Percentiles rank a stretch among this genome's conserved stretches.
Conservation (phyloP, 202 grass and related monocot genomes). For the Schoenoplectus tabernaemontani region DNA sequence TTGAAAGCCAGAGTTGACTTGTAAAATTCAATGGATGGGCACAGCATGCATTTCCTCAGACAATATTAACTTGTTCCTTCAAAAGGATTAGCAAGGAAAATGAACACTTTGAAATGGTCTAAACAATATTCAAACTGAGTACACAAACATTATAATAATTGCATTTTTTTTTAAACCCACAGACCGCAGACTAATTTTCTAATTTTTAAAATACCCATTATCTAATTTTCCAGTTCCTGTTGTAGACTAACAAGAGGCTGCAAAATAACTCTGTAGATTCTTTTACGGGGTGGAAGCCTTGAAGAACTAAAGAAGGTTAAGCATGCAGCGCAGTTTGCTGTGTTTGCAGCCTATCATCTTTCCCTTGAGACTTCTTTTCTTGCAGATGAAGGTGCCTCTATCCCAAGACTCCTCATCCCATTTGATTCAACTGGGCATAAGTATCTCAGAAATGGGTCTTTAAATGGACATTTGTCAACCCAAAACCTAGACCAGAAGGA, state of each 20-base stretch:
- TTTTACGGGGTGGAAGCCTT: constrained; percentile 60
- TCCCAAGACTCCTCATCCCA: constrained; percentile 42
- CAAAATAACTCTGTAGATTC: constrained; percentile 42
- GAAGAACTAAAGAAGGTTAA: constrained; percentile 96
- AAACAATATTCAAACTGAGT: not conserved
- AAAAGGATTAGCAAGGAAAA: not conserved
- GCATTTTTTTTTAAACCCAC: not conserved
- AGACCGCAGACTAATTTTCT: too few species aligned
- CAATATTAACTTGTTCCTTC: not conserved
- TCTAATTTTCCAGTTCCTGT: not conserved
- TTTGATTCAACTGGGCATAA: not conserved
- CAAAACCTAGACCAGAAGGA: constrained; percentile 7
- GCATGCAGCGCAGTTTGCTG: constrained; percentile 70
- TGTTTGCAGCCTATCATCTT: constrained; percentile 96
- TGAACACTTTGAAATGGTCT: not conserved
- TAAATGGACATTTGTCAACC: not conserved
- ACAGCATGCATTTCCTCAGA: not conserved
- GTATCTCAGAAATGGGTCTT: constrained; percentile 3
- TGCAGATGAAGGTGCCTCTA: constrained; percentile 72
- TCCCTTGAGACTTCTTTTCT: constrained; percentile 91
- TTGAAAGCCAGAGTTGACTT: not conserved
- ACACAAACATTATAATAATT: not conserved
- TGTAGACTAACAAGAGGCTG: not conserved
- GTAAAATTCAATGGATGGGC: not conserved
- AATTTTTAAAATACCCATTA: too few species aligned